These are phyloP conservation scores for Scheffersomyces segobiensis DNA, from an alignment of 1,139 yeast genomes.

Conservation along the genomic window DNA sequence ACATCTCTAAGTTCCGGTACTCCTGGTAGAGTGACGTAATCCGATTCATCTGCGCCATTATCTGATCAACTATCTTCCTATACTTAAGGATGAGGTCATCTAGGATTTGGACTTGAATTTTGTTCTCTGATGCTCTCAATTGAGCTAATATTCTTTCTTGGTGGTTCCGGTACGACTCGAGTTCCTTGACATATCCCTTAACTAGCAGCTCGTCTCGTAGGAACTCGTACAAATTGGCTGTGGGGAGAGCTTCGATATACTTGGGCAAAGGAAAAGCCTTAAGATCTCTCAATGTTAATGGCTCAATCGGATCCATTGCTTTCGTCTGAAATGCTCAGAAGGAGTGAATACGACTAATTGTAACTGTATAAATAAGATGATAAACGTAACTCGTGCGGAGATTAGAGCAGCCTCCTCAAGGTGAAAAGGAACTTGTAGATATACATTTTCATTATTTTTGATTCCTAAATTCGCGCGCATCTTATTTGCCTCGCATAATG, in stretches of 20 bases:
- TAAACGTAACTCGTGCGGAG: background rate
- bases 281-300: conserved; percentile 11
- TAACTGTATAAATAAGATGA: background rate
- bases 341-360: background rate
- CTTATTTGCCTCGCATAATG: background rate
- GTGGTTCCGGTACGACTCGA: conserved; percentile 22
- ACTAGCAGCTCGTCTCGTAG: conserved; percentile 28
- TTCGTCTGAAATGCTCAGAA: background rate
- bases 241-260: conserved; percentile 30
- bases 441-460: background rate
- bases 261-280: conserved; percentile 32
- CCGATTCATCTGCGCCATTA: conserved; percentile 25
- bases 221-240: conserved; percentile 25
- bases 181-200: conserved; percentile 31
- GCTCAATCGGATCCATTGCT: conserved; percentile 3
- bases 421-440: background rate
- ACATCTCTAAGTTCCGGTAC: conserved; percentile 37
- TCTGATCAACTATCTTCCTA: conserved; percentile 20
- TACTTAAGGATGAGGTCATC: conserved; percentile 28
- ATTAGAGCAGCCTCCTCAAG: background rate
- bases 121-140: conserved; percentile 21
- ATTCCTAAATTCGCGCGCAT: background rate
- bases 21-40: conserved; percentile 31
- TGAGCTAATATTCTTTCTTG: conserved; percentile 16
- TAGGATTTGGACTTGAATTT: conserved; percentile 1